Conservation (phyloP, 257 asterid species). For the Fraxinus americana region DNA sequence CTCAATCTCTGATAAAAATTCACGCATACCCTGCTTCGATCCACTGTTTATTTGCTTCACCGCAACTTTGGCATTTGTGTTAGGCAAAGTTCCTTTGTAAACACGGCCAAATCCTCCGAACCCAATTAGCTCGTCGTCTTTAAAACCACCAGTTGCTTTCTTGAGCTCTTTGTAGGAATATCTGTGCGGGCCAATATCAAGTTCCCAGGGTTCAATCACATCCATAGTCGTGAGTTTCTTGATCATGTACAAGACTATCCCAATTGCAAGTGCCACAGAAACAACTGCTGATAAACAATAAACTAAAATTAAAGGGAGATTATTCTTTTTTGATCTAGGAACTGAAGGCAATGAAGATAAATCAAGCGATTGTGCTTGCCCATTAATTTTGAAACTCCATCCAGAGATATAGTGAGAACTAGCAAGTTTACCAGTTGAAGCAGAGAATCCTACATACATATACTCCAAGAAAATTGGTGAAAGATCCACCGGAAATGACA, state of each 20-base stretch:
- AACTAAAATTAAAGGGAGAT: conserved; percentile 29
- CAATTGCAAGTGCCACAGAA: conserved; percentile 31
- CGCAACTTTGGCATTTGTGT: conserved; percentile 44
- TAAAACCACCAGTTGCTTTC: conserved; percentile 67
- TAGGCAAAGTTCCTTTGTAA: conserved; percentile 61
- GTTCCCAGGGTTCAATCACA: conserved; percentile 70
- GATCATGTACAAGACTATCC: conserved; percentile 28
- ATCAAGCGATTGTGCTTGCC: conserved; percentile 51
- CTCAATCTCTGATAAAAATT: conserved; percentile 57
- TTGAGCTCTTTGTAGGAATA: conserved; percentile 60
- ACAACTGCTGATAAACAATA: conserved; percentile 35
- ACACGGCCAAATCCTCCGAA: conserved; percentile 81
- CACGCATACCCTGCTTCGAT: conserved; percentile 61
- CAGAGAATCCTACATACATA: conserved; percentile 87
- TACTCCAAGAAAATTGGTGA: conserved; percentile 49
- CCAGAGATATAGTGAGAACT: conserved; percentile 70
- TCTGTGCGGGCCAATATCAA: conserved; percentile 65
- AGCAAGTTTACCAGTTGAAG: conserved; percentile 74
- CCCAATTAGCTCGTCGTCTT: conserved; percentile 60
- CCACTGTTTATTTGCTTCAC: conserved; percentile 63
- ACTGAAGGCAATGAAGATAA: conserved; percentile 53
- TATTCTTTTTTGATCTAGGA: conserved; percentile 33
- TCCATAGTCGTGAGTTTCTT: conserved; percentile 53
- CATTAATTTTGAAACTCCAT: conserved; percentile 76
- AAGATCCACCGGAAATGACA: conserved; percentile 55